Conservation (phyloP, 2,329 filamentous ascomycete species). For the Xylaria arbuscula region DNA sequence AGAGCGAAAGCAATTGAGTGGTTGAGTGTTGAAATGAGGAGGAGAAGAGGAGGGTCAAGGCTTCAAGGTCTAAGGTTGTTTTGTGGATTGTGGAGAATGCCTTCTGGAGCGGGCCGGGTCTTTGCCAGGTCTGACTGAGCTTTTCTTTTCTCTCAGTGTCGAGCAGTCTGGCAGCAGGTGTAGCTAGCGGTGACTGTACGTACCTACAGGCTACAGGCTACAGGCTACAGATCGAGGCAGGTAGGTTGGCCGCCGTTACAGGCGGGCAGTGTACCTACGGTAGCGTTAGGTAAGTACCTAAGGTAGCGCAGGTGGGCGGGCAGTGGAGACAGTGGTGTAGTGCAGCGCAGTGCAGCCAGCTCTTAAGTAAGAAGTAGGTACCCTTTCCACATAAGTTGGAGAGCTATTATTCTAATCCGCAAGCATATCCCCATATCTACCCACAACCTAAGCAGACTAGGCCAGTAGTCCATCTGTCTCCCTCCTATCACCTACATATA, state of each 20-base stretch:
- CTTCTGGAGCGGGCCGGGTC: constrained; percentile 37
- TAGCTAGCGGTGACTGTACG: constrained; percentile 1
- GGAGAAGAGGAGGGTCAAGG: constrained; percentile 41
- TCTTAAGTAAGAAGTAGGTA: background rate
- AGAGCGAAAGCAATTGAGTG: constrained; percentile 37
- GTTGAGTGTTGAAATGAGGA: constrained; percentile 42
- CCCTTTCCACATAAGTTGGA: constrained; percentile 14
- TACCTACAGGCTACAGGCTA: background rate
- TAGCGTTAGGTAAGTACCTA: background rate
- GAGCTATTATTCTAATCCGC: constrained; percentile 14
- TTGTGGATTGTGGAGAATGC: constrained; percentile 42
- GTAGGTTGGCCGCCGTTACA: background rate
- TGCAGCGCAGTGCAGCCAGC: background rate
- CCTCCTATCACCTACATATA: background rate
- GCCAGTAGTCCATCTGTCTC: background rate
- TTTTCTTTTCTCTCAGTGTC: constrained; percentile 22
- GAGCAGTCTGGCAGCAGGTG: background rate
- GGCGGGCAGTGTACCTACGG: background rate
- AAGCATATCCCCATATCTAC: constrained; percentile 14
- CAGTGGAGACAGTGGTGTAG: background rate
- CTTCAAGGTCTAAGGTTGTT: constrained; percentile 38
- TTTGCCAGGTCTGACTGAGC: constrained; percentile 28
- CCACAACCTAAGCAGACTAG: too few relatives aligned
- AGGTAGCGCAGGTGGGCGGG: background rate
- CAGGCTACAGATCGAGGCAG: constrained; percentile 4